A percentile compares a stretch with the other conserved stretches of the same genome.
These are phyloP conservation scores for Prinsepia uniflora DNA, from an alignment of 306 rosid genomes.

Conservation along the genomic window DNA sequence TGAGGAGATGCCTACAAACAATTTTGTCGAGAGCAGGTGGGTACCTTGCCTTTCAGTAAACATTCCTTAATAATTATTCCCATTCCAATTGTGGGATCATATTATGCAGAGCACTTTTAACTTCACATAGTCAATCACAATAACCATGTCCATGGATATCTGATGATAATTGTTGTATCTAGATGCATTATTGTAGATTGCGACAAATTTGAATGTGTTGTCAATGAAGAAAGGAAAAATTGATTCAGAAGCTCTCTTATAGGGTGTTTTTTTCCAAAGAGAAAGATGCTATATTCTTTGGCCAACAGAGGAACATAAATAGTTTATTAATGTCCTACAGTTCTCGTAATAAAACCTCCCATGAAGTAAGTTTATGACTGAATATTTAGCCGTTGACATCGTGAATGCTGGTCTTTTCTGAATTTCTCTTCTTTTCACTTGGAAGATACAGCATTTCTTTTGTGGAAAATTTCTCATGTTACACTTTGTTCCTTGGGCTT, in stretches of 20 bases:
- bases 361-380: background rate
- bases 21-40: constrained; percentile 96
- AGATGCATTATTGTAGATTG: background rate
- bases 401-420: no score
- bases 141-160: background rate
- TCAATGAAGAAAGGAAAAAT: background rate
- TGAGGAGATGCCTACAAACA: constrained; percentile 98
- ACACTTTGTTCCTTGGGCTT: background rate
- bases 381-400: background rate
- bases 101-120: background rate
- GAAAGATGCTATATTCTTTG: background rate
- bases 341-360: background rate
- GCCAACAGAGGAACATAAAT: background rate
- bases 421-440: background rate
- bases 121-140: background rate
- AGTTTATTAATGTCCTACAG: no score
- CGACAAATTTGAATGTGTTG: background rate
- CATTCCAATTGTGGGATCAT: background rate
- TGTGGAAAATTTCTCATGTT: background rate
- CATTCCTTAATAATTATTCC: background rate
- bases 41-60: constrained; percentile 15
- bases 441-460: background rate
- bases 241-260: background rate
- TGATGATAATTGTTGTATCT: background rate
- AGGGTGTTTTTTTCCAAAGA: background rate